Conservation (phyloP, 441 rosid species). For the Capsella rubella region DNA sequence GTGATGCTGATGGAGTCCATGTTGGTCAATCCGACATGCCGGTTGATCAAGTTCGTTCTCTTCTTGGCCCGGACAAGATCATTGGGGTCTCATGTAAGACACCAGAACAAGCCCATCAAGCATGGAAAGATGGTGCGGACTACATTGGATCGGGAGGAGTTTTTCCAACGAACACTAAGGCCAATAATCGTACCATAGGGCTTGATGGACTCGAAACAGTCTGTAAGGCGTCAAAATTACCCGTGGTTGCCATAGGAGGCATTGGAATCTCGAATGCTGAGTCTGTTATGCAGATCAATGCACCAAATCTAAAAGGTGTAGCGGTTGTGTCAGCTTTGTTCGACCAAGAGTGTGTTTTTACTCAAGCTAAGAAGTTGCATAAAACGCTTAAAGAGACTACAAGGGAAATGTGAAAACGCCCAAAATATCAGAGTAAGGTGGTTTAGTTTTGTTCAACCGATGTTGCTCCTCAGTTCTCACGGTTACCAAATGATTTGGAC, state of each 20-base stretch:
- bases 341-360: conserved; percentile 64
- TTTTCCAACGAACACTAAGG: conserved; percentile 78
- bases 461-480: conserved; percentile 8
- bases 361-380: conserved; percentile 66
- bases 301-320: conserved; percentile 74
- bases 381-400: conserved; percentile 45
- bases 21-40: conserved; percentile 94
- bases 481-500: not conserved
- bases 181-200: conserved; percentile 73
- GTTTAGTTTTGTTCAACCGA: not conserved
- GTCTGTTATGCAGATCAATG: conserved; percentile 57
- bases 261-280: conserved; percentile 69
- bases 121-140: conserved; percentile 89
- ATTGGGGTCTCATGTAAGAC: conserved; percentile 94
- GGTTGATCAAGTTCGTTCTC: conserved; percentile 58
- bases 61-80: conserved; percentile 90
- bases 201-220: conserved; percentile 81
- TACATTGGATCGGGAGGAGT: conserved; percentile 95
- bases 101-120: conserved; percentile 78
- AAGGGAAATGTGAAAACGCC: not conserved
- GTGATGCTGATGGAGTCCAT: conserved; percentile 92
- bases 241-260: conserved; percentile 96
- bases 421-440: not conserved
- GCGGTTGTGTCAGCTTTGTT: conserved; percentile 87
- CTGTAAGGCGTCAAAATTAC: conserved; percentile 76